Conservation (phyloP, 2,329 filamentous ascomycete genomes). For the Penicillium griseofulvum region DNA sequence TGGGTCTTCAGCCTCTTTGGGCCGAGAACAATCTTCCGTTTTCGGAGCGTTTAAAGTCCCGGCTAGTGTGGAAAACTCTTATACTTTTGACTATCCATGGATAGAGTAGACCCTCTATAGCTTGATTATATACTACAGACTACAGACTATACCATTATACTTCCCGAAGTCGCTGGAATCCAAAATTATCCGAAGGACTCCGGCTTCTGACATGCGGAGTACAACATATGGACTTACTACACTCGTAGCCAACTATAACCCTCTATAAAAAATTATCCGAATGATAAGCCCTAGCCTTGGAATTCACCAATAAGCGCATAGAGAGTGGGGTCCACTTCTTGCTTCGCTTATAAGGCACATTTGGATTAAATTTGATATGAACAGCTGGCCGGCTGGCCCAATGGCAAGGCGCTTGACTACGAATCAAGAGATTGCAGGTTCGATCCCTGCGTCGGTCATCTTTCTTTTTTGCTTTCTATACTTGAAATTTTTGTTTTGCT, state of each 20-base stretch:
- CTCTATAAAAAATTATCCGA: no score
- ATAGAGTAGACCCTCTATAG: neutral
- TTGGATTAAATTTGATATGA: rapidly evolving
- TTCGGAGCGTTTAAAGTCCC: neutral
- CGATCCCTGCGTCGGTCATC: conserved; percentile 42
- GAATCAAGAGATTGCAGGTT: conserved; percentile 54
- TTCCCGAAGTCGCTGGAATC: no score
- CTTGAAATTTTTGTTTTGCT: neutral
- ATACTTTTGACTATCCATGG: no score
- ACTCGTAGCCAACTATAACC: no score
- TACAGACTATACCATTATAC: no score
- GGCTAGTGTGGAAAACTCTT: no score
- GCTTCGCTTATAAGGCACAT: rapidly evolving
- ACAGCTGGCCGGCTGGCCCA: conserved; percentile 40
- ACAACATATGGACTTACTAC: no score
- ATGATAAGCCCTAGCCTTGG: no score
- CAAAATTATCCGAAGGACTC: no score
- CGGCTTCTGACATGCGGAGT: no score
- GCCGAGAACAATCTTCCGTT: neutral
- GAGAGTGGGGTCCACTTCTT: rapidly evolving
- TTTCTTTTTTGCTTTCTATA: neutral
- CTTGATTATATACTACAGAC: neutral
- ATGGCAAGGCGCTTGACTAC: conserved; percentile 54
- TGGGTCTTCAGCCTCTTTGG: neutral
- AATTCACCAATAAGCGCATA: neutral